Base-by-base conservation (phyloP, 371 early-diverging fungal species). In the Entomophthora muscae region DNA sequence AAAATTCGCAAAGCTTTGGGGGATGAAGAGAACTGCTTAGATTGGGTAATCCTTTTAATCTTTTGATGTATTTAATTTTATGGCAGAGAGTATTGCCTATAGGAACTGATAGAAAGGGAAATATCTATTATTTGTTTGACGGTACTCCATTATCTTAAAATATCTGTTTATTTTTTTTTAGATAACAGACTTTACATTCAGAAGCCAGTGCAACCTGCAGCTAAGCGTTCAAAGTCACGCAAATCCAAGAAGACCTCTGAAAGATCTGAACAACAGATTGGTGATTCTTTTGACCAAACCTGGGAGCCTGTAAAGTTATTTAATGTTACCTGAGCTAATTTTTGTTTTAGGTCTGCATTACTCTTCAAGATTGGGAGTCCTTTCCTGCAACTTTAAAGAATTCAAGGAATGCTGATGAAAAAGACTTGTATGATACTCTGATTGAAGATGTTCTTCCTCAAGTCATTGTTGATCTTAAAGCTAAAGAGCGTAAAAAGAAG, bases 381-480 rank as follows among this genome's bases (percentile, higher is more conserved):
- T 55, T 63, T 32, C 55, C 64, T 12, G 17, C 1, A 2, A 24
- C 42, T 24, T 63, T 53, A 12, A 55, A 30, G 27, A 63, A 53
- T 23, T 24, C 26, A 24, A 27, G 64, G 32, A 32, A 33, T 32
- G 26, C 24, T n/a, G 56, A 23, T 23, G 64, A 63, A 26, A 60
- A 63, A 56, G 61, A 63, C 1, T 56, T 63, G 23, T 23, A 63
- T n/a, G 27, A 33, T 28, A 24, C 23, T 12, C 33, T 63, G 55
- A 63, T 53, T 22, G 55, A 63, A 63, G 55, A 63, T 30, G 57
- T 63, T 12, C 10, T 63, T 3, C 64, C 64, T 30, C 23, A 63
- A 55, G 64, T 63, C 5, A 1, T 29, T 21, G 21, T 29, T 12
- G 54, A 60, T 29, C 17, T 63, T 26, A 56, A 63, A 42, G 61